Evolutionary conservation across 2,329 filamentous ascomycete genomes (phyloP), one percentile per base, ranked within the genome.

Genomic region (Beauveria sp.): DNA sequence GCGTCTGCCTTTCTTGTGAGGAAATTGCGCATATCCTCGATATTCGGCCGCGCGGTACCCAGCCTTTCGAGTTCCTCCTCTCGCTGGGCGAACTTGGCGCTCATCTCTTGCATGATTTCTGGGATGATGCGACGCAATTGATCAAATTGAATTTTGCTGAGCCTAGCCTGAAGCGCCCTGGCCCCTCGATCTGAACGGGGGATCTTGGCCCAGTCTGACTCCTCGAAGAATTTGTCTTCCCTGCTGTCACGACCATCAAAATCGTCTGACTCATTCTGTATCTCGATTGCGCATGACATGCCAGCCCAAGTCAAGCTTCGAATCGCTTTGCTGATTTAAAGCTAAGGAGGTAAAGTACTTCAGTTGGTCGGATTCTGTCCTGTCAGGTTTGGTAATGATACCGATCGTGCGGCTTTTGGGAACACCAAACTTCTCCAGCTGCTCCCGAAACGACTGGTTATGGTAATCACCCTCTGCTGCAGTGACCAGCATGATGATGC

Each of bases 351-450:
- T 34, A 12, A 34, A 34, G 2, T 34, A 34, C 30, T 34, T 34
- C 5, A 74, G 73, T 0, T 76, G 75, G 2, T 73, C 75, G 0
- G 67, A 61, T 3, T 65, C 66, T 1, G 79, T 67, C 6, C 67
- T 68, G 63, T 84, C 81, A 0, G 79, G 78, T 65, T 84, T 83
- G 0, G 81, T 84, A 57, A 84, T 76, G 62, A 84, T 76, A 0
- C 81, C 80, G 0, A 84, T 68, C 0, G 81, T 84, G 5, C 81
- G 76, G 3, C 67, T 61, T 10, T 73, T 74, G 1, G 73, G 64
- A 2, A 68, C 67, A 61, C 83, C 79, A 51, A 77, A 66, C 43
- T 71, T 66, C 16, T 71, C 68, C 2, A 74, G 75, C 10, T 76
- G 71, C 0, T 76, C 71, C 1, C 82, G 66, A 7, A 86, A 75